Conservation (phyloP, 169 alveolate genomes). For the Plasmodium blacklocki region DNA sequence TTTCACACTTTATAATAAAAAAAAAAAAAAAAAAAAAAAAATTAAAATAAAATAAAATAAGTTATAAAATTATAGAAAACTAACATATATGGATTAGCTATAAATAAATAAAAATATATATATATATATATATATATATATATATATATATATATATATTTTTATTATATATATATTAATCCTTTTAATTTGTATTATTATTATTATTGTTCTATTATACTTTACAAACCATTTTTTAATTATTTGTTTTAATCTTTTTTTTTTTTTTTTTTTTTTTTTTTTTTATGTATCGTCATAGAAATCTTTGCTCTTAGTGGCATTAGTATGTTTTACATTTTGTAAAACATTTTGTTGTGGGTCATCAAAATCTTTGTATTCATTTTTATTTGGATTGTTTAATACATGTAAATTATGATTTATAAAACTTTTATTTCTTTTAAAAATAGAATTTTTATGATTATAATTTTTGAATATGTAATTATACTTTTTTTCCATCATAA, state of each 20-base stretch:
- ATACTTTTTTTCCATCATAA: slow-evolving; percentile 73
- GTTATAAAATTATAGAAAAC: too few relatives aligned
- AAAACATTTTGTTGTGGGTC: slow-evolving; percentile 43
- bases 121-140: too few relatives aligned
- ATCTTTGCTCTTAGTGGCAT: slow-evolving; percentile 18
- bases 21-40: too few relatives aligned
- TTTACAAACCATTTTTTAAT: too few relatives aligned
- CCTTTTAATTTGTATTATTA: too few relatives aligned
- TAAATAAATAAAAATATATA: too few relatives aligned
- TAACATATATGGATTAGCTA: too few relatives aligned
- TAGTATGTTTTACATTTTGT: slow-evolving; percentile 41
- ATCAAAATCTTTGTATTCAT: slow-evolving; percentile 63
- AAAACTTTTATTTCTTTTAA: slow-evolving; percentile 22
- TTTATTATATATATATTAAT: too few relatives aligned
- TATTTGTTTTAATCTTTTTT: neutral
- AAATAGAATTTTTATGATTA: slow-evolving; percentile 17
- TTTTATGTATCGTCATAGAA: slow-evolving; percentile 57
- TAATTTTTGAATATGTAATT: slow-evolving; percentile 25
- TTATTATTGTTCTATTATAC: too few relatives aligned
- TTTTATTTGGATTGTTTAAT: slow-evolving; percentile 13
- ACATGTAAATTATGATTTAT: slow-evolving; percentile 61
- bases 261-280: neutral
- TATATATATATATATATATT: too few relatives aligned
- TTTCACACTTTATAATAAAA: too few relatives aligned
- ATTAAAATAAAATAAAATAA: too few relatives aligned